Percentiles rank a stretch among this genome's conserved stretches.
phyloP scores from a whole-genome alignment of 345 rosid genomes.

The Eucalyptus pumila region DNA sequence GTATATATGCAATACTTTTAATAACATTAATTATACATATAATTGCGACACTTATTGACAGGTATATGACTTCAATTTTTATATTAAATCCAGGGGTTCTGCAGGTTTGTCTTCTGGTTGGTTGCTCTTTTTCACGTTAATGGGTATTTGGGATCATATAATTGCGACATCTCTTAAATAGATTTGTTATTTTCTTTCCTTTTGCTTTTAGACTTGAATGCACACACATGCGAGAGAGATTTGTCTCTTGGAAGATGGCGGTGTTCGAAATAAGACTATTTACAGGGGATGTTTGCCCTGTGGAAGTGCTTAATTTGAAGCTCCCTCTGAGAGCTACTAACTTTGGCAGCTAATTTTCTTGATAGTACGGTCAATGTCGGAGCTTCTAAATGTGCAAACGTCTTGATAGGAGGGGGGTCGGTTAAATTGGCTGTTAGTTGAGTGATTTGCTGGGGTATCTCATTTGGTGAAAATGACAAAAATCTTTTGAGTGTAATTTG shows the following conservation, averaged over 20 bases:
- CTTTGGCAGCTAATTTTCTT: background rate
- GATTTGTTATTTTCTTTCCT: background rate
- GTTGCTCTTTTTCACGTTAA: background rate
- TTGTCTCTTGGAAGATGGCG: background rate
- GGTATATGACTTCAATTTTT: conserved; percentile 20
- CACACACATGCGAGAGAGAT: background rate
- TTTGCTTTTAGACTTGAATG: background rate
- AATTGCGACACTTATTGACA: conserved; percentile 42
- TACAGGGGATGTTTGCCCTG: background rate
- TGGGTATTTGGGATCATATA: background rate
- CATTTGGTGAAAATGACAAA: background rate
- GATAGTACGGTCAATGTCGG: background rate
- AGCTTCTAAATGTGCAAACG: background rate
- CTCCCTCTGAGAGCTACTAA: background rate
- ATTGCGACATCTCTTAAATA: background rate
- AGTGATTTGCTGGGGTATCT: background rate
- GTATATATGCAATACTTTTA: too few species aligned
- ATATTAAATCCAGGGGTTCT: background rate
- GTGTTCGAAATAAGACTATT: background rate
- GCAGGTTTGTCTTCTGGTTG: background rate
- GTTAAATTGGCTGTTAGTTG: background rate
- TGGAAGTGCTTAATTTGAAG: background rate
- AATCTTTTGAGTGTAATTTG: background rate
- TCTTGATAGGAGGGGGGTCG: background rate
- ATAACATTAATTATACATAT: too few species aligned